Evolutionary conservation across 2,329 filamentous ascomycete species (phyloP).

Genomic region (Fusarium globosum): DNA sequence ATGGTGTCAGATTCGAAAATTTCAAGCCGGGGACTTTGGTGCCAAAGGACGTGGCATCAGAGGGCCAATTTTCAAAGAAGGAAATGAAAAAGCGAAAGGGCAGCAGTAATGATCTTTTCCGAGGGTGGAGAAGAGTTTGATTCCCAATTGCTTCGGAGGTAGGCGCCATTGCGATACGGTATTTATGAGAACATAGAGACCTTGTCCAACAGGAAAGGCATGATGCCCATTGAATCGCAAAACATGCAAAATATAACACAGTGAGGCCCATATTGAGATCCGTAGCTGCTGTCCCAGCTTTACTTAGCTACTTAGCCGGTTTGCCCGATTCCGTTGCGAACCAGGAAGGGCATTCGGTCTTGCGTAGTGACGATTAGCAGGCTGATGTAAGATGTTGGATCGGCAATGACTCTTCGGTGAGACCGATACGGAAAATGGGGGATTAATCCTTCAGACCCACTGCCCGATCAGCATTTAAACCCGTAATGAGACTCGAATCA

Average conservation of each 20-base stretch:
- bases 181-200: too few species aligned
- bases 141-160: fast-evolving
- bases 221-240: too few species aligned
- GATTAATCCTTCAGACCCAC: neutral
- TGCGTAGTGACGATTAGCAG: fast-evolving
- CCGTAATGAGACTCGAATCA: fast-evolving
- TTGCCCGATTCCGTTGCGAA: fast-evolving
- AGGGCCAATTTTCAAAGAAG: neutral
- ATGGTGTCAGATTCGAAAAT: neutral
- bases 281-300: fast-evolving
- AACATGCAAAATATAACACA: fast-evolving
- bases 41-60: neutral
- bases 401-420: neutral
- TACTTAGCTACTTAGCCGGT: fast-evolving
- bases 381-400: neutral
- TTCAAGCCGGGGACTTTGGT: neutral
- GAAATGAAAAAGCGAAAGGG: neutral
- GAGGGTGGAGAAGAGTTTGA: neutral
- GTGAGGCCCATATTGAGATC: fast-evolving
- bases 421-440: fast-evolving
- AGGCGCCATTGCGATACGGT: neutral
- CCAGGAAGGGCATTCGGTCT: fast-evolving
- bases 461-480: neutral
- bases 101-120: too few species aligned
- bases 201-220: too few species aligned